Evolutionary conservation across 2,329 filamentous ascomycete genomes (phyloP).

Genomic region (Colletotrichum paranaense): DNA sequence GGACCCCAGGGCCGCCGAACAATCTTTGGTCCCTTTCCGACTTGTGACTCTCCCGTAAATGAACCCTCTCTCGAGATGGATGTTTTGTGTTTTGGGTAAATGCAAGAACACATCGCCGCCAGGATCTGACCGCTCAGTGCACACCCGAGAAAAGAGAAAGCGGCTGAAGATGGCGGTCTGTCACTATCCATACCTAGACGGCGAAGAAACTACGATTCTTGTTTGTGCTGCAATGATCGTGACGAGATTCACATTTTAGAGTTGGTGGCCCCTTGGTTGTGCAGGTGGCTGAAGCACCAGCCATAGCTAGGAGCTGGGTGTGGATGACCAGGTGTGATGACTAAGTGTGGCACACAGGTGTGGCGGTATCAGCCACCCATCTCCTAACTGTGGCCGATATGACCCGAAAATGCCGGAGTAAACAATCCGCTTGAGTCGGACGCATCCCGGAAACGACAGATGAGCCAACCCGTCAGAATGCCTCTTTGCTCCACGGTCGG

Average conservation of each 20-base stretch:
- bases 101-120: background rate
- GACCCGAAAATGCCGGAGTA: background rate
- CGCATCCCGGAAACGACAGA: background rate
- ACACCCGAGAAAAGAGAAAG: too few relatives aligned
- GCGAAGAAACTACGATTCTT: background rate
- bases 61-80: background rate
- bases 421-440: background rate
- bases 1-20: background rate
- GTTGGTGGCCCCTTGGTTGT: too few relatives aligned
- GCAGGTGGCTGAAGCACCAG: background rate
- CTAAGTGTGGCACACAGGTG: background rate
- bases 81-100: background rate
- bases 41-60: background rate
- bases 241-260: background rate
- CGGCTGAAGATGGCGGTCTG: background rate
- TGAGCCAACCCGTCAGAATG: background rate
- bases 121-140: slow-evolving; percentile 10
- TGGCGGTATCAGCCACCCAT: background rate
- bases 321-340: too few relatives aligned
- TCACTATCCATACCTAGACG: background rate
- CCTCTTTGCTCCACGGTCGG: background rate
- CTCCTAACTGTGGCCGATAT: background rate
- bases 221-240: background rate
- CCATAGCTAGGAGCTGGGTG: background rate
- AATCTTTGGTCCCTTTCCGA: background rate